A percentile compares a stretch with the other conserved stretches of the same genome.
phyloP scores from a whole-genome alignment of 176 grass and related monocot species.

The Microstegium vimineum region DNA sequence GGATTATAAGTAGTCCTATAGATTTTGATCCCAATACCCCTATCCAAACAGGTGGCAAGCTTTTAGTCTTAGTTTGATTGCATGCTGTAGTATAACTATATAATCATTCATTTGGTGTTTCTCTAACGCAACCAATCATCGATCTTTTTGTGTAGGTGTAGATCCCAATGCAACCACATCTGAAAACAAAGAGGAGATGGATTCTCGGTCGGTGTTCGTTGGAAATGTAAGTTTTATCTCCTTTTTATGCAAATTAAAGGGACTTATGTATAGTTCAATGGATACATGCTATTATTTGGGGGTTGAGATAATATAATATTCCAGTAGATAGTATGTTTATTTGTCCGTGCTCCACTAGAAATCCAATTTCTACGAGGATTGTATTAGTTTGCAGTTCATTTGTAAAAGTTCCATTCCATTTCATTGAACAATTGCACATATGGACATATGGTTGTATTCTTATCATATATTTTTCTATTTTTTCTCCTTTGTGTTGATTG shows the following conservation, averaged over 20 bases:
- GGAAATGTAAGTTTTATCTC: conserved; percentile 54
- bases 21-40: neutral
- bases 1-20: neutral
- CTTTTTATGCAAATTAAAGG: conserved; percentile 3
- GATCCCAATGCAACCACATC: conserved; percentile 49
- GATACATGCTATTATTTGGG: neutral
- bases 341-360: neutral
- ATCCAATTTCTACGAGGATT: neutral
- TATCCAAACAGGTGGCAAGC: neutral
- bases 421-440: neutral
- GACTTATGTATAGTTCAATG: neutral
- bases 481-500: conserved; percentile 44
- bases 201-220: conserved; percentile 61
- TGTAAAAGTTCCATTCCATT: neutral
- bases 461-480: neutral
- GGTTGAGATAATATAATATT: neutral
- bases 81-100: neutral
- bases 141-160: conserved; percentile 19
- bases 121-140: neutral
- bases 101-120: neutral
- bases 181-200: conserved; percentile 68
- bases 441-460: neutral
- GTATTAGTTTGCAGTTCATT: neutral
- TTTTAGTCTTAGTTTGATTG: neutral
- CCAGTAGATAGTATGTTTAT: neutral